Base-by-base conservation (phyloP, 345 rosid species). In the Euclidium syriacum region DNA sequence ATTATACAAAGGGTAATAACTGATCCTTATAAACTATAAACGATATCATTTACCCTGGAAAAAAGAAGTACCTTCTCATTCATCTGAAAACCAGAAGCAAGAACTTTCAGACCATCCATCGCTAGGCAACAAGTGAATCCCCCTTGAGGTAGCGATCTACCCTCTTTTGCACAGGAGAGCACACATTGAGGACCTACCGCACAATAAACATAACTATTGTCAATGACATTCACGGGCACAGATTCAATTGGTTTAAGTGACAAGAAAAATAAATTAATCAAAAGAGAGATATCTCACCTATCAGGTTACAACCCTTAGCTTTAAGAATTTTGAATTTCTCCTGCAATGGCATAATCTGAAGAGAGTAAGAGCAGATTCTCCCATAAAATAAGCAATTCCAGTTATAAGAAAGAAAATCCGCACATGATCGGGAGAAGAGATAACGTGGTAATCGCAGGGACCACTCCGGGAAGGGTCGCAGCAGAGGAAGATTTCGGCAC, bases 41-140 rank as follows among this genome's bases (percentile, higher is more conserved):
- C 20, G 9, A 23, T n/a, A 55, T 2, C 20, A 33, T 43, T 4
- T 11, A 22, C 15, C 15, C 53, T 25, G 25, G 24, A 0, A 24
- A 23, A 40, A n/a, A 15, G 32, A 40, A 54, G 29, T 68, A 88
- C 99, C 99, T 94, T 90, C 64, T 94, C 99, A 52, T 83, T 81
- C 49, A 67, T 67, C 63, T 81, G 81, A 65, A 90, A 94, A 29
- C 99, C 99, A 60, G 99, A 94, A 40, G 87, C 90, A 46, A 87
- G 83, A 66, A 94, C 81, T 75, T 85, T 87, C 68, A 81, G 75
- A 63, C 97, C 92, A 67, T 90, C 92, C 97, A 90, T 87, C 0
- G 95, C 99, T 62, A 94, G 84, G 73, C 99, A 90, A 68, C 99
- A 94, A 70, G 86, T 80, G 70, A 81, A 94, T 10, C 77, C 86